These are phyloP conservation scores for Ochetophila trinervis DNA, from an alignment of 306 rosid species.

Conservation along the genomic window DNA sequence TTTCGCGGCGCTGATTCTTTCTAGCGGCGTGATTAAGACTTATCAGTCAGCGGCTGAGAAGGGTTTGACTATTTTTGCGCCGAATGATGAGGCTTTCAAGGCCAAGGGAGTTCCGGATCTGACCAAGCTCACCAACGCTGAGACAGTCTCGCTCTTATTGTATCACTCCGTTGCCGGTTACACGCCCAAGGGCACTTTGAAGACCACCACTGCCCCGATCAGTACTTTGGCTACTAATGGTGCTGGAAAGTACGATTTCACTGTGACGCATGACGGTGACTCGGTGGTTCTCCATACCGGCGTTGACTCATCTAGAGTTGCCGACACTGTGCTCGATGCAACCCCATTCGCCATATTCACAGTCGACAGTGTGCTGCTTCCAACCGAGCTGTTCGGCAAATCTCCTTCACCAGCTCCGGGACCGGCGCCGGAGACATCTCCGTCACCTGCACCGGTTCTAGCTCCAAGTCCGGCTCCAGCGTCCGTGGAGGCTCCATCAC, in stretches of 20 bases:
- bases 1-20: constrained; percentile 46
- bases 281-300: constrained; percentile 80
- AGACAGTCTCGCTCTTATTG: constrained; percentile 59
- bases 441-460: constrained; percentile 44
- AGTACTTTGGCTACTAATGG: constrained; percentile 65
- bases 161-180: constrained; percentile 64
- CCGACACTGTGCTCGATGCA: constrained; percentile 68
- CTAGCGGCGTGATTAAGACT: constrained; percentile 70
- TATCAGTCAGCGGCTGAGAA: constrained; percentile 50
- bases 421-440: constrained; percentile 40
- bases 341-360: constrained; percentile 64
- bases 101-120: constrained; percentile 73
- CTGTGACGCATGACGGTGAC: constrained; percentile 56
- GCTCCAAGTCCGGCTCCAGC: constrained; percentile 44
- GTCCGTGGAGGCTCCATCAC: constrained; percentile 48
- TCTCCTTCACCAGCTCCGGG: constrained; percentile 86
- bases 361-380: constrained; percentile 72
- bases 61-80: constrained; percentile 83
- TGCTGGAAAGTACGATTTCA: constrained; percentile 67
- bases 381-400: constrained; percentile 54
- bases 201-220: constrained; percentile 53
- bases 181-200: constrained; percentile 67
- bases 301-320: constrained; percentile 62
- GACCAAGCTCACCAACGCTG: constrained; percentile 77
- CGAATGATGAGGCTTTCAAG: constrained; percentile 84